A percentile compares a stretch with the other conserved stretches of the same genome.
Evolutionary conservation across 495 filamentous ascomycete genomes (phyloP).

Genomic region (Annulohypoxylon nitens): DNA sequence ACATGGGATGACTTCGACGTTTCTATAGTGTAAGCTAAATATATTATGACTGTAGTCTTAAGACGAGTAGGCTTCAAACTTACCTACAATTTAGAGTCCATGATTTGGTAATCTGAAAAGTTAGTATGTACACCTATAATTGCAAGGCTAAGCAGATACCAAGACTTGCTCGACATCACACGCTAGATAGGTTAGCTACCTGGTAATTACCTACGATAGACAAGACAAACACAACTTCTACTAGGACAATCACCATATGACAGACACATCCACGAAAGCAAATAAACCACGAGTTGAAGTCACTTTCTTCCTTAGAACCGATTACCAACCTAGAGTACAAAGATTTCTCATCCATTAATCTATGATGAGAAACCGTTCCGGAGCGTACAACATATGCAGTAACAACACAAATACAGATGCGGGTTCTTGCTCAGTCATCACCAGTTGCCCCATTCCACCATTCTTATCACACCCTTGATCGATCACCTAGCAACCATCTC

Average conservation of each 20-base stretch:
- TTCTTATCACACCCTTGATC: conserved; percentile 34
- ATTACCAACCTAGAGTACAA: conserved; percentile 61
- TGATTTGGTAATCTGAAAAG: not conserved
- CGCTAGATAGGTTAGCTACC: too few relatives aligned
- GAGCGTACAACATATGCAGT: conserved; percentile 53
- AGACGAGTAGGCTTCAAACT: too few relatives aligned
- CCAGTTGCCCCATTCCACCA: conserved; percentile 55
- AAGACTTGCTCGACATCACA: not conserved
- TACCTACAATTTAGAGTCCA: not conserved
- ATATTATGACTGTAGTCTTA: too few relatives aligned
- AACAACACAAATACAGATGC: conserved; percentile 58
- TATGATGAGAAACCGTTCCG: conserved; percentile 57
- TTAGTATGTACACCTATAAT: not conserved
- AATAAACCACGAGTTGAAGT: conserved; percentile 27
- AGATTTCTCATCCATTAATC: conserved; percentile 57
- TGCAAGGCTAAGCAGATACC: not conserved
- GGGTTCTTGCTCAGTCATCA: conserved; percentile 55
- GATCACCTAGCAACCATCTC: conserved; percentile 46
- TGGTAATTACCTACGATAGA: not conserved
- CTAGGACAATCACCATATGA: not conserved
- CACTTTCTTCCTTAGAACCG: conserved; percentile 44
- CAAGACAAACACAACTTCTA: not conserved
- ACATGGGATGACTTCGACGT: not conserved
- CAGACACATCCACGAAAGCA: not conserved
- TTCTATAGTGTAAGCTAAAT: too few relatives aligned